Evolutionary conservation across 1,284 basidiomycete genomes (phyloP), one percentile per base, ranked within the genome.

Genomic region (Exsudoporus floridanus): DNA sequence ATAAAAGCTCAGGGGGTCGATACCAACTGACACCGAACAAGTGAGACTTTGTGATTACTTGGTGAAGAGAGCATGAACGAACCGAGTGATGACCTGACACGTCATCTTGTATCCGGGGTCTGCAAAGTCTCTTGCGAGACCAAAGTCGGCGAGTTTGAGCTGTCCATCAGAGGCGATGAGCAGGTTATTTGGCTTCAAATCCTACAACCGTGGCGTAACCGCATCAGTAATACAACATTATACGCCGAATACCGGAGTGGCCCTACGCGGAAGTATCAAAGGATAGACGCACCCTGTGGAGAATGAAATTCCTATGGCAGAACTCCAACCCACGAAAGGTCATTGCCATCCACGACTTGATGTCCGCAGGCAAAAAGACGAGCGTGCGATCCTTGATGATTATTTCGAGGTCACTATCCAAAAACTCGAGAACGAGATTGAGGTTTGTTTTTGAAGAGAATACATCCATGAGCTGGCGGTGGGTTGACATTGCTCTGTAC

Each of bases 341-440:
- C 97, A 99, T 99, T 16, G 91, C 91, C 84, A 97, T 94, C 97
- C 97, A 99, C 63, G 90, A 89, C 73, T 99, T 99, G 74, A 98
- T 96, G 70, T 99, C 96, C 1, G 92, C 91, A 7, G 93, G 91
- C 21, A 94, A 80, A 70, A 99, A 98, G 33, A 98, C 89, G 46
- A 97, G 82, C 3, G 85, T 79, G 41, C 92, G 82, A 72, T 99
- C 95, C 68, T 94, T 94, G 73, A 99, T 98, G 60, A 99, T 87
- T 63, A 92, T 92, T 73, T 99, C 97, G 28, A 99, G 79, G 72
- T 99, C 96, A n/a, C 92, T 95, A 62, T 97, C 92, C 44, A 99
- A 79, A 72, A 96, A 99, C 70, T 99, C 97, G 21, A 99, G 82
- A 21, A 99, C 97, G 40, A 99, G 85, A 69, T 99, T 99, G 57